Evolutionary conservation across 371 early-diverging fungal genomes (phyloP), one percentile per base, ranked within the genome.

Genomic region (Saksenaea oblongispora): DNA sequence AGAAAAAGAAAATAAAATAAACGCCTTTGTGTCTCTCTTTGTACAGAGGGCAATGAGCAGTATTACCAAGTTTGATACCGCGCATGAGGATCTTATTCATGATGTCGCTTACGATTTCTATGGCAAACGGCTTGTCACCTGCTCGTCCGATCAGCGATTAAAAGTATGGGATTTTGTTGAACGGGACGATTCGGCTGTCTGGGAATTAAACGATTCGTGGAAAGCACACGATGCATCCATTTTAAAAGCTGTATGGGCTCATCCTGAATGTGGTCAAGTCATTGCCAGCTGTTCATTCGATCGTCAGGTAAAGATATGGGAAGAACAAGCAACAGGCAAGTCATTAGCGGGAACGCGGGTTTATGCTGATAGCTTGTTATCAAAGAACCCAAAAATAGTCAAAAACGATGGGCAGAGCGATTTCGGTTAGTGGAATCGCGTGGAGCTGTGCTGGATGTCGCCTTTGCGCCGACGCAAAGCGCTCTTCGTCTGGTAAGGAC

Each of bases 11-110:
- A 31, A 31, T 2, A 31, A 31, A 31, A 31, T 31, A 31, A 31
- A 31, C 31, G 31, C 31, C 41, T 56, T 51, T 63, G 54, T 5
- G 22, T 24, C 1, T 34, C 34, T 34, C 31, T 44, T 28, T 65
- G 39, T 55, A 22, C 26, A 5, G 22, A n/a, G 15, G 17, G 53
- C n/a, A 18, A 73, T 73, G 74, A 73, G 75, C 54, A 74, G 67
- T 44, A 56, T 79, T 42, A 79, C 80, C 4, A 72, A 74, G 42
- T 88, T 90, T 71, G 90, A 89, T 61, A 87, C 93, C 47, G 81
- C 84, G 34, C 98, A 98, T 79, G 95, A 95, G 55, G 97, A 98
- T 78, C 85, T 98, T 51, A 91, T 98, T 60, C 97, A 96, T 72
- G 95, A 93, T 65, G 76, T 98, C 18, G 81, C 89, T 2, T 97